Evolutionary conservation across 495 filamentous ascomycete genomes (phyloP).

Genomic region (Thermothielavioides terrestris): DNA sequence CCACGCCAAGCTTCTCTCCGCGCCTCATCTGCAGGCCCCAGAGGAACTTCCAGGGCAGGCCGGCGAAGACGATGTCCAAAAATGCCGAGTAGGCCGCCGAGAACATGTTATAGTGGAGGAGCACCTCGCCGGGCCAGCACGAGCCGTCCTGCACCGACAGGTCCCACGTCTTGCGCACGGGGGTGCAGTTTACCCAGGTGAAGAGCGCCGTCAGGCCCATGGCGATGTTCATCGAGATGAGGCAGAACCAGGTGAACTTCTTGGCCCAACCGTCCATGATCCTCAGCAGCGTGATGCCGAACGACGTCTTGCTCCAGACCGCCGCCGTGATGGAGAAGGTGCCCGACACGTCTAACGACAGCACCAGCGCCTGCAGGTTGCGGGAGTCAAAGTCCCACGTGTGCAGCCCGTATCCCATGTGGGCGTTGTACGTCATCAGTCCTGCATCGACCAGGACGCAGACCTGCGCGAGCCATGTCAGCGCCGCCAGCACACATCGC

Average conservation of each 20-base stretch:
- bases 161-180: slow-evolving; percentile 26
- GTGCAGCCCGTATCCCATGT: slow-evolving; percentile 22
- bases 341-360: slow-evolving; percentile 11
- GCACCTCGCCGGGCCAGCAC: slow-evolving; percentile 21
- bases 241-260: slow-evolving; percentile 15
- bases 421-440: slow-evolving; percentile 8
- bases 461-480: background rate
- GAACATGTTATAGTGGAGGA: slow-evolving; percentile 14
- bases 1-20: slow-evolving; percentile 30
- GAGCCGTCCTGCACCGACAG: slow-evolving; percentile 6
- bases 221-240: slow-evolving; percentile 18
- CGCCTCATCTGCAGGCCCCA: slow-evolving; percentile 26
- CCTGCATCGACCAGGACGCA: slow-evolving; percentile 7
- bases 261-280: slow-evolving; percentile 16
- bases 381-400: slow-evolving; percentile 20
- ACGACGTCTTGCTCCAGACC: slow-evolving; percentile 25
- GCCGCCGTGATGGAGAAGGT: slow-evolving; percentile 17
- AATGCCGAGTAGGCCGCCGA: slow-evolving; percentile 25
- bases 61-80: slow-evolving; percentile 27
- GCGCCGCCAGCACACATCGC: background rate
- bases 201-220: slow-evolving; percentile 12
- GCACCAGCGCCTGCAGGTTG: slow-evolving; percentile 7
- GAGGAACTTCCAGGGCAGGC: slow-evolving; percentile 29
- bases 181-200: slow-evolving; percentile 21
- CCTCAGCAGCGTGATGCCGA: slow-evolving; percentile 22